These are phyloP conservation scores for Debaryomyces prosopidis DNA, from an alignment of 805 yeast species.

Conservation along the genomic window DNA sequence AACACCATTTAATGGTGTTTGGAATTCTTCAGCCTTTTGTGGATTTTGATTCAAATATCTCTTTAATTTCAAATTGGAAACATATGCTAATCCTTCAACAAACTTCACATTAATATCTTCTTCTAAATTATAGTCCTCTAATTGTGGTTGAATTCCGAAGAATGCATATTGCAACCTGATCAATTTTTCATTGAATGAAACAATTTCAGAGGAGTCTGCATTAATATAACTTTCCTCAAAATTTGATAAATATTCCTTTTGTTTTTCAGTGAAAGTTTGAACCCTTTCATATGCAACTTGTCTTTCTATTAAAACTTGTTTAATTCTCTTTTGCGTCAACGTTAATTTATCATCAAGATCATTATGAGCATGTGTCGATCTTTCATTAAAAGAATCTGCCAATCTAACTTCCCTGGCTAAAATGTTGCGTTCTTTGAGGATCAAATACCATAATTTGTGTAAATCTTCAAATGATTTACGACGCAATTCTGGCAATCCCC, in stretches of 20 bases:
- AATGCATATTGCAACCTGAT: conserved; percentile 79
- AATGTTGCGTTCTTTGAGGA: conserved; percentile 79
- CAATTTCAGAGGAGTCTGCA: conserved; percentile 52
- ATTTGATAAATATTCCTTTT: conserved; percentile 50
- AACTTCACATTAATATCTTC: conserved; percentile 50
- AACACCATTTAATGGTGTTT: conserved; percentile 37
- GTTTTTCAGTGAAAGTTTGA: conserved; percentile 44
- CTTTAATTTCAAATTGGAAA: conserved; percentile 67
- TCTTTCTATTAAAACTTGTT: conserved; percentile 86
- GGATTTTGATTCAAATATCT: conserved; percentile 28
- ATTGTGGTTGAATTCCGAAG: conserved; percentile 78
- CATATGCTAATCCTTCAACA: conserved; percentile 66
- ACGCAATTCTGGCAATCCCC: conserved; percentile 88
- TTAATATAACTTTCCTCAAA: conserved; percentile 60
- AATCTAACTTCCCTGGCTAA: conserved; percentile 74
- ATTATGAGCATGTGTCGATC: conserved; percentile 31
- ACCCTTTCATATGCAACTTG: conserved; percentile 68
- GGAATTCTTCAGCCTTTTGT: conserved; percentile 16
- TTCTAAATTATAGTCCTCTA: conserved; percentile 53
- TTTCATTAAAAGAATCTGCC: conserved; percentile 30
- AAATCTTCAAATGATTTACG: conserved; percentile 89
- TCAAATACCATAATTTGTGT: conserved; percentile 87
- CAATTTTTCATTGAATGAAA: conserved; percentile 63
- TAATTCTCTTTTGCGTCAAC: conserved; percentile 54
- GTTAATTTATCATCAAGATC: conserved; percentile 40